A percentile compares a stretch with the other conserved stretches of the same genome.
Evolutionary conservation across 441 rosid genomes (phyloP).

Genomic region (Lepidium campestre): DNA sequence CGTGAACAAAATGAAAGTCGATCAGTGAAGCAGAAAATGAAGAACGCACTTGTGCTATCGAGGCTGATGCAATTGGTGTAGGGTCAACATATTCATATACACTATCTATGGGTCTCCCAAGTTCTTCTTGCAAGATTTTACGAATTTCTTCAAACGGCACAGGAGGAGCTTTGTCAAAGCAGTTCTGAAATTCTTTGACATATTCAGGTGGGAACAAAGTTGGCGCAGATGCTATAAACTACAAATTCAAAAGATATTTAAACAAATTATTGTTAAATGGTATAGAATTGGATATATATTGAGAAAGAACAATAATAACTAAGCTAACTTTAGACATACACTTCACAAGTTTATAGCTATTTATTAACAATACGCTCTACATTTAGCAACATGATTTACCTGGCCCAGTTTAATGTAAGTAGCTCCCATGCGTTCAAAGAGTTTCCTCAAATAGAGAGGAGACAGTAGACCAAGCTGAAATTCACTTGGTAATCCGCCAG

Average conservation of each 20-base stretch:
- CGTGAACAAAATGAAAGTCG: not conserved
- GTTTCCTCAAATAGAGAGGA: constrained; percentile 81
- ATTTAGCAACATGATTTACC: constrained; percentile 34
- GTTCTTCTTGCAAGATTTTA: constrained; percentile 70
- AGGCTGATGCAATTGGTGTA: constrained; percentile 91
- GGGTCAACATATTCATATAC: constrained; percentile 87
- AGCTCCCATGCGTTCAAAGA: constrained; percentile 99
- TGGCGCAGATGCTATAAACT: constrained; percentile 98
- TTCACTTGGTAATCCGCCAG: constrained; percentile 59
- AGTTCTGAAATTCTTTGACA: constrained; percentile 85
- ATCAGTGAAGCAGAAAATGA: not conserved
- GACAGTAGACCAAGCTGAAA: constrained; percentile 84
- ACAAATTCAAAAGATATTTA: constrained; percentile 2
- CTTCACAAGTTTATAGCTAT: not conserved
- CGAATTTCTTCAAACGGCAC: constrained; percentile 77
- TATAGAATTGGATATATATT: not conserved
- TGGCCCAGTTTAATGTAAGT: constrained; percentile 94
- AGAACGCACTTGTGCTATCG: constrained; percentile 77
- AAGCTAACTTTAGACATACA: not conserved
- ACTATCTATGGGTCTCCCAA: constrained; percentile 83
- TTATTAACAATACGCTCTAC: constrained; percentile 2
- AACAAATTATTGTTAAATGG: not conserved
- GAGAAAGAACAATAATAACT: not conserved
- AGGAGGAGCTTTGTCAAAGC: constrained; percentile 88
- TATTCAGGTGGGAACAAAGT: constrained; percentile 89